These are phyloP conservation scores for Recurvomyces mirabilis DNA, from an alignment of 495 filamentous ascomycete species.

Conservation along the genomic window DNA sequence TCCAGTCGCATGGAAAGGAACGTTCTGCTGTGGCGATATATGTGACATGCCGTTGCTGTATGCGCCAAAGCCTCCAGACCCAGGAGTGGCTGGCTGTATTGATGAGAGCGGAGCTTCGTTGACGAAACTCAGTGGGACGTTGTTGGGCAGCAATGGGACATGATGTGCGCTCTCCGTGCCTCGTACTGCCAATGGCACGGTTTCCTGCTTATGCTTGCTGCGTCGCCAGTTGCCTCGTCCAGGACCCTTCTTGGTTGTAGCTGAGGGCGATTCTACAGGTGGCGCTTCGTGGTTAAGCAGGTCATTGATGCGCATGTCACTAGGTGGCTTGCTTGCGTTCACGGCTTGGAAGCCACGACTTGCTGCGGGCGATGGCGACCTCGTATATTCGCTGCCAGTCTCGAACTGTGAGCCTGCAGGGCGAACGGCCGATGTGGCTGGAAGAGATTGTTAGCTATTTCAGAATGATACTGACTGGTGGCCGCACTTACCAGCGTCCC, in stretches of 20 bases:
- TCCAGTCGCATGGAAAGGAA: constrained; percentile 8
- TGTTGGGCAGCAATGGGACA: constrained; percentile 14
- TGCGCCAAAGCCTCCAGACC: background rate
- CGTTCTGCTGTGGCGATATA: constrained; percentile 4
- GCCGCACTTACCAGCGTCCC: constrained; percentile 4
- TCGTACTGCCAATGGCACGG: constrained; percentile 9
- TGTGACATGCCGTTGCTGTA: constrained; percentile 3
- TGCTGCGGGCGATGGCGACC: constrained; percentile 20
- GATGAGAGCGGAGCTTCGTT: constrained; percentile 4
- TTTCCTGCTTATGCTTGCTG: constrained; percentile 18
- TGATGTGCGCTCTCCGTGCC: constrained; percentile 7
- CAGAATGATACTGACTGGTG: too few species aligned
- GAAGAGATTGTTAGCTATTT: too few species aligned
- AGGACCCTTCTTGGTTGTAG: constrained; percentile 24
- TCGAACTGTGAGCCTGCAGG: constrained; percentile 1
- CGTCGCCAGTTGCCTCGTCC: constrained; percentile 35
- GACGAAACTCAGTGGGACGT: constrained; percentile 6
- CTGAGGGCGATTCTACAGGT: constrained; percentile 6
- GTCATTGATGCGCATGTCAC: constrained; percentile 34
- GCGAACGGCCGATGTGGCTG: background rate
- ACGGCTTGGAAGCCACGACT: constrained; percentile 17
- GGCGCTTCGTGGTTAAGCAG: constrained; percentile 31
- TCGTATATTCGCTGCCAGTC: constrained; percentile 20
- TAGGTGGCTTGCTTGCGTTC: constrained; percentile 16
- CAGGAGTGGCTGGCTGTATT: constrained; percentile 7